These are phyloP conservation scores for Nidularia pulvinata DNA, from an alignment of 768 basidiomycete genomes.

Conservation along the genomic window DNA sequence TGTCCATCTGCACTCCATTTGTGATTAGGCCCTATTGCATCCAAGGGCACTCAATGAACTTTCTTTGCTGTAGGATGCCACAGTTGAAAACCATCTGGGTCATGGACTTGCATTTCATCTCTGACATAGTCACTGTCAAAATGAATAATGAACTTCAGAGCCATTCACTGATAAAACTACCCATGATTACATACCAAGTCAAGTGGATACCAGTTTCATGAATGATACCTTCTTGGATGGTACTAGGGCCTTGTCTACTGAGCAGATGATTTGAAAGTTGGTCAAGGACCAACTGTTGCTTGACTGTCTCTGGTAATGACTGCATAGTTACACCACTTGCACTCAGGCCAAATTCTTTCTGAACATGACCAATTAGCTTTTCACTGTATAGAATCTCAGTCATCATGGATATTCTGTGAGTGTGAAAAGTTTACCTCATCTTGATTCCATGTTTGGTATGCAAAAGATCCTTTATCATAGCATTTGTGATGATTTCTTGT, in stretches of 20 bases:
- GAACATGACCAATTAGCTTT: neutral
- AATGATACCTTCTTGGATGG: neutral
- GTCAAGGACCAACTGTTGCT: neutral
- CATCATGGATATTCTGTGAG: neutral
- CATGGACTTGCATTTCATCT: conserved; percentile 25
- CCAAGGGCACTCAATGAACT: conserved; percentile 17
- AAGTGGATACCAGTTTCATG: neutral
- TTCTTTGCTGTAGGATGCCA: conserved; percentile 26
- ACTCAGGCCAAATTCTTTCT: neutral
- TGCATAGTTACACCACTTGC: neutral
- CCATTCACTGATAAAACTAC: neutral
- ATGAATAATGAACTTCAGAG: no score
- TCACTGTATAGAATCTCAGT: neutral
- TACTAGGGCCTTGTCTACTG: neutral
- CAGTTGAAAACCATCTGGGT: conserved; percentile 19
- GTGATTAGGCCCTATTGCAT: conserved; percentile 29
- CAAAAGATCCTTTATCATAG: neutral
- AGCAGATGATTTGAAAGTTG: neutral
- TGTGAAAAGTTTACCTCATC: neutral
- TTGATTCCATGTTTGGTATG: neutral
- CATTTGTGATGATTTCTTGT: neutral
- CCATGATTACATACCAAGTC: neutral
- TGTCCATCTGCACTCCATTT: conserved; percentile 36
- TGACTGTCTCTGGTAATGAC: neutral
- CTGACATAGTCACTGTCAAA: neutral